A percentile compares a stretch with the other conserved stretches of the same genome.
These are phyloP conservation scores for Thermoascus crustaceus DNA, from an alignment of 2,329 filamentous ascomycete genomes.

Conservation along the genomic window DNA sequence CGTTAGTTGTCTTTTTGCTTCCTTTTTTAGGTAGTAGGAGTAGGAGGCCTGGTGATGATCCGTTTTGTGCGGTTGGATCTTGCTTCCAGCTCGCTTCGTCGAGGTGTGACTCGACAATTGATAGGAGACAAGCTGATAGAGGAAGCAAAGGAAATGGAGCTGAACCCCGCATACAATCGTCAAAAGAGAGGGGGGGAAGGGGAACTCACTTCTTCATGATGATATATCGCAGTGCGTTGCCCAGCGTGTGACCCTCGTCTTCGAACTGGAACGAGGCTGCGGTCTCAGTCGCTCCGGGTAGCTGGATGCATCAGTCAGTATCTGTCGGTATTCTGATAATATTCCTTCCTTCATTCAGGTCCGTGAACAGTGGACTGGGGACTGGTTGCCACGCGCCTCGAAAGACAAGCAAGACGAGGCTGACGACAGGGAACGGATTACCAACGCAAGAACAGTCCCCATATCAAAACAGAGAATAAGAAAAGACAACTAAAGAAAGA, in stretches of 20 bases:
- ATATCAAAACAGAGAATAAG: neutral
- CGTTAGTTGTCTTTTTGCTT: conserved; percentile 6
- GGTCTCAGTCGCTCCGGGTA: conserved; percentile 73
- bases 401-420: too few relatives aligned
- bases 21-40: too few relatives aligned
- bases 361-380: too few relatives aligned
- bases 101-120: too few relatives aligned
- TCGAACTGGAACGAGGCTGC: conserved; percentile 93
- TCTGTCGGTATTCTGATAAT: too few relatives aligned
- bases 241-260: conserved; percentile 88
- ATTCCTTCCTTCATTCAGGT: too few relatives aligned
- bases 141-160: conserved; percentile 3
- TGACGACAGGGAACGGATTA: neutral
- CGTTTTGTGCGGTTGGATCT: too few relatives aligned
- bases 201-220: conserved; percentile 94
- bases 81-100: too few relatives aligned
- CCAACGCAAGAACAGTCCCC: neutral
- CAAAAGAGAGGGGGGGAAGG: neutral
- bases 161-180: too few relatives aligned
- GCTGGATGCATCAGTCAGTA: conserved; percentile 52
- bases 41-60: too few relatives aligned
- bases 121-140: too few relatives aligned
- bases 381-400: too few relatives aligned
- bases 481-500: neutral
- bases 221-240: conserved; percentile 86